Evolutionary conservation across 2,329 filamentous ascomycete genomes (phyloP), one percentile per base, ranked within the genome.

Genomic region (Talaromyces sp.): DNA sequence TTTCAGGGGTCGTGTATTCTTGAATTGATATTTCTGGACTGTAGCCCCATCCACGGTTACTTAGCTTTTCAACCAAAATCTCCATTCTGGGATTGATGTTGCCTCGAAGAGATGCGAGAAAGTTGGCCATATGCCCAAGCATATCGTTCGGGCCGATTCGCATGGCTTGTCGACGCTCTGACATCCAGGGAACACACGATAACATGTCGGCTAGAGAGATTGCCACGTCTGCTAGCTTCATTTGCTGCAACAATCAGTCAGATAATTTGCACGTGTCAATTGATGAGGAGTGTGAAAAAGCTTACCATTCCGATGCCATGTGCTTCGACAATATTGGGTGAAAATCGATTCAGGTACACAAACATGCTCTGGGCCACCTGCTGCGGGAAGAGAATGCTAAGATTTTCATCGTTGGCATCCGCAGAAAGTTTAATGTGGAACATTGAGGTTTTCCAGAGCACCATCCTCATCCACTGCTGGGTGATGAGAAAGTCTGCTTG

Each of bases 401-500:
- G 27, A 18, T 56, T 62, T 28, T 62, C 61, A 9, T 62, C 56
- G n/a, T 62, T 53, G 9, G 61, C 30, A 42, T 62, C 56, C 28
- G 53, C 57, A 36, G 61, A 62, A 23, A 62, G 61, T 28, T 62
- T 62, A 30, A 62, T 56, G 10, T 62, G 61, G 23, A 62, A 62
- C 9, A 62, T 62, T 14, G 61, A 62, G 30, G 59, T 62, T 47
- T 62, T 62, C 61, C 61, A 62, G 5, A 62, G 42, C 42, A 62
- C 56, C 30, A 62, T 59, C 28, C 61, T 51, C 61, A 62, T 62
- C 61, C 61, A 62, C 33, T 62, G 61, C 52, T 62, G 61, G 5
- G 61, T 62, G 28, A 62, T 62, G 27, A 62, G 61, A 40, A 62
- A 62, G 31, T 62, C 61, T 18, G 61, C 61, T 53, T 53, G 61